Evolutionary conservation across 495 filamentous ascomycete genomes (phyloP), one percentile per base, ranked within the genome.

Genomic region (Podospora australis): DNA sequence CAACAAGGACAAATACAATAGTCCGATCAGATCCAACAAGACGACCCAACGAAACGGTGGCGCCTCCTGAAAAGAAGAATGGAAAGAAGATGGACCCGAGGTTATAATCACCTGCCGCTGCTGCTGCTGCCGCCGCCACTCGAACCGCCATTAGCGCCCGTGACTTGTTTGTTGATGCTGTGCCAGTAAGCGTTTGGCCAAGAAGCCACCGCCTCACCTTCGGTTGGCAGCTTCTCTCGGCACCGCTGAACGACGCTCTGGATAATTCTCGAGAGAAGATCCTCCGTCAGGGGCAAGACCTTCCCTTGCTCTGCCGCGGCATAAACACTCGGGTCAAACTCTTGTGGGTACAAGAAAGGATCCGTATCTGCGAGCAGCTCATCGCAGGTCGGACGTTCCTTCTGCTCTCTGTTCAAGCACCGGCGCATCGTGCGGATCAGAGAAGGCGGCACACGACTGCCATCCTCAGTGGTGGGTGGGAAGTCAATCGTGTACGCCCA

Each of bases 401-500:
- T 76, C 49, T 85, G 83, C 56, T 96, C 86, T 25, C 94, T 79
- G 56, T 82, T 80, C 5, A 98, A 72, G 60, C 92, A 97, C 3
- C 78, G 73, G 54, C 82, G 81, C 63, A 98, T 70, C 0, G 87
- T 95, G 26, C 76, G 65, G 26, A 88, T 68, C 13, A 96, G 69
- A 4, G 80, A 78, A 6, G 76, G 68, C 0, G 92, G 87, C 1
- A 98, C 80, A 4, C 72, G 65, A 2, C 79, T 73, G 20, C 79
- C 86, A 32, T 90, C 90, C 17, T 95, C 69, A 9, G 88, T 91
- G 9, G 71, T 72, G 0, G 78, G 67, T 0, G 87, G 88, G 62
- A 88, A 97, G 35, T 88, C 83, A 64, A 98, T 92, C 25, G 73
- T 69, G 62, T 95, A 81, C 30, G 80, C 77, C 44, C 84, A 91